Percentiles rank a stretch among this genome's conserved stretches.
Evolutionary conservation across 2,329 filamentous ascomycete species (phyloP).

Genomic region (Arachnopeziza araneosa): DNA sequence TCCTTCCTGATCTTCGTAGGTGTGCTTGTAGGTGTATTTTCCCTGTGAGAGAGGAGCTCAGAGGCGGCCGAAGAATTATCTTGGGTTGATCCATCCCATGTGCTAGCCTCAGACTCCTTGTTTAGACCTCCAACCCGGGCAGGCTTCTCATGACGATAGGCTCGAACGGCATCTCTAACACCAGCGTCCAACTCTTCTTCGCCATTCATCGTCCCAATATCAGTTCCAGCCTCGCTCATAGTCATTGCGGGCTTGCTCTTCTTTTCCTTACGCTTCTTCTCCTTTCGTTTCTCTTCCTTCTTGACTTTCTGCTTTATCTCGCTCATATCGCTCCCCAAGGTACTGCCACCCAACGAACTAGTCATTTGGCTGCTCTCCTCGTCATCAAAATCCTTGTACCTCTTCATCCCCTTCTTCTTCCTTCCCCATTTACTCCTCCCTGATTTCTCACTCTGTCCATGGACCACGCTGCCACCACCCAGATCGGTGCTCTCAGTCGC

Average conservation of each 20-base stretch:
- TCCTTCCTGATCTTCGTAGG: slow-evolving; percentile 14
- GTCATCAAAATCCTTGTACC: slow-evolving; percentile 31
- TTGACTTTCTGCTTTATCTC: slow-evolving; percentile 28
- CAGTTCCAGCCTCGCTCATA: slow-evolving; percentile 3
- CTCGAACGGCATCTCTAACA: slow-evolving; percentile 64
- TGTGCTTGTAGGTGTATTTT: slow-evolving; percentile 23
- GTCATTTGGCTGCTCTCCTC: slow-evolving; percentile 16
- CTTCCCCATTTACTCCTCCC: slow-evolving; percentile 32
- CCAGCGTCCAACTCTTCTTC: slow-evolving; percentile 45
- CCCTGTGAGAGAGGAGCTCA: slow-evolving; percentile 53
- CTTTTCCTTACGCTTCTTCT: slow-evolving; percentile 25
- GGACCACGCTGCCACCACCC: slow-evolving; percentile 79
- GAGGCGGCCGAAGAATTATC: slow-evolving; percentile 35
- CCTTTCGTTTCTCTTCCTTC: slow-evolving; percentile 29
- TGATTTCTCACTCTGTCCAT: slow-evolving; percentile 54
- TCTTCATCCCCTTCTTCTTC: slow-evolving; percentile 27
- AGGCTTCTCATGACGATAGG: slow-evolving; percentile 80
- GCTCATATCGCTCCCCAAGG: slow-evolving; percentile 21
- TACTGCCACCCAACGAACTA: slow-evolving; percentile 13
- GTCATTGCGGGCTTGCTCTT: slow-evolving; percentile 9
- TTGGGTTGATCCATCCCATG: slow-evolving; percentile 71
- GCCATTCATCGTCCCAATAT: slow-evolving; percentile 17
- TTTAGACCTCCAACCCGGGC: slow-evolving; percentile 89
- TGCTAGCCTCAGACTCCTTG: slow-evolving; percentile 68
- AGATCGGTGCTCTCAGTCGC: slow-evolving; percentile 78